These are phyloP conservation scores for Cladosporium velox DNA, from an alignment of 2,329 filamentous ascomycete species.

Conservation along the genomic window DNA sequence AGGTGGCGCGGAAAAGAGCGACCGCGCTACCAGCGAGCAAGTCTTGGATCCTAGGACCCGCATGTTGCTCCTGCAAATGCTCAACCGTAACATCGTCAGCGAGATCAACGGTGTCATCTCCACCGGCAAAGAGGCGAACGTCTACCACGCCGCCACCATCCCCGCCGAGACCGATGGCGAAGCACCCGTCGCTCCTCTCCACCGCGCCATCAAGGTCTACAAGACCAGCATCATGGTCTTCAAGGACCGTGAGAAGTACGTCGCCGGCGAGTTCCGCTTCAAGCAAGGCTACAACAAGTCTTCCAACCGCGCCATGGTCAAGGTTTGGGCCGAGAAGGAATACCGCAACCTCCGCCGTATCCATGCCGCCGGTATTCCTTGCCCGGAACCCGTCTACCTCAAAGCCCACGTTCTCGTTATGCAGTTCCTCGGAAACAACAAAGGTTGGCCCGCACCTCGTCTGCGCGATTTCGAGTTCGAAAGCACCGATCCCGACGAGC, in stretches of 20 bases:
- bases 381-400: conserved; percentile 83
- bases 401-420: conserved; percentile 95
- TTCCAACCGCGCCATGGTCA: conserved; percentile 95
- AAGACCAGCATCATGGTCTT: conserved; percentile 97
- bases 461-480: conserved; percentile 83
- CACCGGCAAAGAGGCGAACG: conserved; percentile 97
- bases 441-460: conserved; percentile 84
- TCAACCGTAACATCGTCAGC: conserved; percentile 84
- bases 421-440: conserved; percentile 85
- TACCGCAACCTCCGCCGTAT: conserved; percentile 90
- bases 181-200: conserved; percentile 52
- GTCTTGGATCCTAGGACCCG: conserved; percentile 91
- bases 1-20: conserved; percentile 66
- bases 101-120: conserved; percentile 95
- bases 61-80: conserved; percentile 94
- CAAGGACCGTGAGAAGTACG: conserved; percentile 96
- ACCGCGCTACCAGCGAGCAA: conserved; percentile 91
- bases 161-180: conserved; percentile 50
- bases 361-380: conserved; percentile 80
- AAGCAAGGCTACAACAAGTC: conserved; percentile 88
- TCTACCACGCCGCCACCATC: conserved; percentile 81
- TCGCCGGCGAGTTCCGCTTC: conserved; percentile 92
- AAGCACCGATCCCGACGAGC: conserved; percentile 53
- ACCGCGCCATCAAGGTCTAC: conserved; percentile 96
- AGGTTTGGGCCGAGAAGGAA: conserved; percentile 98